phyloP scores from a whole-genome alignment of 768 basidiomycete species.

The Russula sp. region DNA sequence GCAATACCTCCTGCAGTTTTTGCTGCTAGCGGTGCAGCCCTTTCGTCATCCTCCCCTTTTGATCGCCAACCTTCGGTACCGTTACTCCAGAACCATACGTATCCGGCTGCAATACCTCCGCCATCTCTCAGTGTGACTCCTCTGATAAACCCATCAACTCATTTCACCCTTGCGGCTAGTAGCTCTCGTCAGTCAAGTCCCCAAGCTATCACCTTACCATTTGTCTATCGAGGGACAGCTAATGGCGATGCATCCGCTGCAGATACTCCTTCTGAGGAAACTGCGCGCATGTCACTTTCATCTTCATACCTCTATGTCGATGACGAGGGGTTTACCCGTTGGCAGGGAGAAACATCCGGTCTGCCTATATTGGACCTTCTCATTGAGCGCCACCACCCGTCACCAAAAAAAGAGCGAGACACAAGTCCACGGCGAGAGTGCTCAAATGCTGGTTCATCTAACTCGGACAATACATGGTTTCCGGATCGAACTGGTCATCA shows the following conservation, averaged over 20 bases:
- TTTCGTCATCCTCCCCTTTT: constrained; percentile 29
- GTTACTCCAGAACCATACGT: constrained; percentile 35
- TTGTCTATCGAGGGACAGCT: constrained; percentile 27
- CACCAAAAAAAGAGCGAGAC: constrained; percentile 32
- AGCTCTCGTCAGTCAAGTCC: constrained; percentile 44
- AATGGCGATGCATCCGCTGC: constrained; percentile 15
- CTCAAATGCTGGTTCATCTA: neutral
- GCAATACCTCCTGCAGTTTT: constrained; percentile 80
- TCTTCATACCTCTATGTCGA: constrained; percentile 83
- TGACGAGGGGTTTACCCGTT: constrained; percentile 79
- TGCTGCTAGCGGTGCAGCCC: constrained; percentile 44
- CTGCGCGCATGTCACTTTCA: constrained; percentile 55
- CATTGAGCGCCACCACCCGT: constrained; percentile 55
- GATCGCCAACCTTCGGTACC: constrained; percentile 31
- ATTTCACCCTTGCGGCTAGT: constrained; percentile 46
- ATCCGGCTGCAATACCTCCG: constrained; percentile 60
- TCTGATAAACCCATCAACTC: constrained; percentile 72
- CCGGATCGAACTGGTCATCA: constrained; percentile 68
- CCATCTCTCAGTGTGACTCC: constrained; percentile 73
- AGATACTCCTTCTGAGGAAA: constrained; percentile 50
- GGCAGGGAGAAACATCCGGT: constrained; percentile 92
- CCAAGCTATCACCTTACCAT: constrained; percentile 35
- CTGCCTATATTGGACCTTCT: constrained; percentile 81
- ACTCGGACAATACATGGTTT: constrained; percentile 52
- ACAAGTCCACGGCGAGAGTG: constrained; percentile 20